Evolutionary conservation across 768 basidiomycete genomes (phyloP), one percentile per base, ranked within the genome.

Genomic region (Pleurotus eryngii): DNA sequence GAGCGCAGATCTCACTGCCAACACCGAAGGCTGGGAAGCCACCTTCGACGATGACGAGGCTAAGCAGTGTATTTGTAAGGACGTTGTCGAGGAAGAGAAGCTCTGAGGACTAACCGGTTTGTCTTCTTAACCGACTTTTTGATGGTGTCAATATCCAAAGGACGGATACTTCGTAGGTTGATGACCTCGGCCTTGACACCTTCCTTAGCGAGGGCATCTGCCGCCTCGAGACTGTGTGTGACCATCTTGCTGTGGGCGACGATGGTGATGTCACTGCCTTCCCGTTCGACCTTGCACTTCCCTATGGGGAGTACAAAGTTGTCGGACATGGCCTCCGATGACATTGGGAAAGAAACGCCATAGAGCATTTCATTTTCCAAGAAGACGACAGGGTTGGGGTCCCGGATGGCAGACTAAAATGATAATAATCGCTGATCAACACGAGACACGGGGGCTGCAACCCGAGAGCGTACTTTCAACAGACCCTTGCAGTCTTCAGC

Each of bases 221-320:
- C 97, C 39, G 97, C 95, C 72, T 98, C 96, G 59, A 99, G 73
- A 67, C 88, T 87, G 77, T 95, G 92, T 1, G 90, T 86, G 59
- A 99, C 97, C 95, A 96, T 96, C 74, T 95, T 95, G 75, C 92
- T 94, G 81, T 98, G 97, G 17, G 92, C 95, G 59, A 99, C 96
- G 58, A 99, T 83, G 56, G 97, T 99, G 61, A 99, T 76, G 71
- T 99, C 97, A 61, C 81, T 84, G 56, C 97, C 97, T 69, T 87
- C 85, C 58, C 90, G 87, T 78, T 98, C 97, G 59, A 98, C 82
- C 77, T 98, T 98, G 71, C 89, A 89, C 78, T 98, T 98, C 69
- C 97, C 97, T 68, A 99, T 97, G 37, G 95, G 96, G 55, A 98
- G 78, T 45, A 95, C 73, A 84, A 94, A 99, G 76, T 92, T 85